Base-by-base conservation (phyloP, 306 rosid genomes). In the Alnus glutinosa region DNA sequence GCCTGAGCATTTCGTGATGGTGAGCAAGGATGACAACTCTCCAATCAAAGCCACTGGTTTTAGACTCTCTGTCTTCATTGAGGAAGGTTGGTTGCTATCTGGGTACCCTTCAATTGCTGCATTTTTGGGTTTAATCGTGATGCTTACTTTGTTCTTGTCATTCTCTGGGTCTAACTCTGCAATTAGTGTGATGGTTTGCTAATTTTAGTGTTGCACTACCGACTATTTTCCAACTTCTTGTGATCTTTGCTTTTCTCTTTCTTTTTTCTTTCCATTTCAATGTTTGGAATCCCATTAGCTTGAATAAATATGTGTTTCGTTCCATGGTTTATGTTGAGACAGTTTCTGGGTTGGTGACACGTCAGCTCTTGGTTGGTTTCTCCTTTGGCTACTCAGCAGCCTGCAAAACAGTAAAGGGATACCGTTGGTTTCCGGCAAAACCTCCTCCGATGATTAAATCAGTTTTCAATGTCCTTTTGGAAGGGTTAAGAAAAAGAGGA, bases 1-100 rank as follows among this genome's bases (percentile, higher is more conserved):
- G 87, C 99, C 98, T 1, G 98, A 95, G 89, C 90, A 93, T 83
- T 91, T 95, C 82, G 81, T 95, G 88, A 78, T 91, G 59, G 97
- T 55, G 4, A 91, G 77, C 72, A 78, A 59, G 67, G 86, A 88
- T 48, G 80, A 77, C 1, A 55, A 90, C 9, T 84, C 99, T 1
- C 92, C 92, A 1, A 73, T 95, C 50, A 95, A 95, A 81, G 98
- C 94, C 74, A 89, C 81, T 0, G 98, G 88, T 89, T 93, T 93
- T 71, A 97, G 98, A 19, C 83, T 81, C 70, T 93, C 97, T 67
- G 94, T 95, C 81, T 95, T 93, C 91, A 95, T 95, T 19, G 96
- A 93, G 75, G 91, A 90, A 95, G 97, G 98, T 93, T 39, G 11
- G 89, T 84, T 42, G 8, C 1, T n/a, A 36, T 44, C 52, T 59